Base-by-base conservation (phyloP, 768 basidiomycete species). In the Dentipellis fragilis region DNA sequence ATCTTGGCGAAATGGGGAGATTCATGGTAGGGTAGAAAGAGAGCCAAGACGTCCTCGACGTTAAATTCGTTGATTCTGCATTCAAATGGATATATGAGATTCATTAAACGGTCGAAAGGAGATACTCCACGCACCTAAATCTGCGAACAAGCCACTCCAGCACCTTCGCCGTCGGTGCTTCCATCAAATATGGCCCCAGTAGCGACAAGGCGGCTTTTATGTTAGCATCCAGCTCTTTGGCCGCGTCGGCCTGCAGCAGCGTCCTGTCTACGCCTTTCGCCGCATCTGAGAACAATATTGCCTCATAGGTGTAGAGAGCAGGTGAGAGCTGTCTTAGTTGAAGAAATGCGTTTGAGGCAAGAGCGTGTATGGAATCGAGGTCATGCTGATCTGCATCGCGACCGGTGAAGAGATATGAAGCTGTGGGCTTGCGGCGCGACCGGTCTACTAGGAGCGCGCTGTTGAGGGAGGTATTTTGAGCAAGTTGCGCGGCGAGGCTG, bases 11-110 rank as follows among this genome's bases (percentile, higher is more conserved):
- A 98, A 67, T 97, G 93, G 0, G 89, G 84, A 4, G 94, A 89
- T 62, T 94, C 91, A 64, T 98, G 93, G 66, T 95, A 97, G 0
- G 96, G 96, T 34, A 97, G 72, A 70, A 98, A 98, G 21, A 93
- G 73, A 8, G 84, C 71, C 6, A 98, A 75, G 23, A 93, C 66
- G 21, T 79, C 77, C 54, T 86, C 79, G 54, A 94, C 77, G 64
- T 98, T 96, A 73, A 97, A 93, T 67, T 98, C 93, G 65, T 97
- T 80, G 23, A 97, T 82, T 67, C 95, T 97, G 54, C 16, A 4
- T 17, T 49, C 45, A 12, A 4, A 58, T 29, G 6, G 29, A n/a
- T 54, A 19, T 34, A 10, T 51, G 39, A 42, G 17, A 51, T 4
- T 12, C 11, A 38, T 22, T 47, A 14, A 7, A 19, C 22, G 19